Evolutionary conservation across 306 rosid species (phyloP).

Genomic region (Abrus precatorius): DNA sequence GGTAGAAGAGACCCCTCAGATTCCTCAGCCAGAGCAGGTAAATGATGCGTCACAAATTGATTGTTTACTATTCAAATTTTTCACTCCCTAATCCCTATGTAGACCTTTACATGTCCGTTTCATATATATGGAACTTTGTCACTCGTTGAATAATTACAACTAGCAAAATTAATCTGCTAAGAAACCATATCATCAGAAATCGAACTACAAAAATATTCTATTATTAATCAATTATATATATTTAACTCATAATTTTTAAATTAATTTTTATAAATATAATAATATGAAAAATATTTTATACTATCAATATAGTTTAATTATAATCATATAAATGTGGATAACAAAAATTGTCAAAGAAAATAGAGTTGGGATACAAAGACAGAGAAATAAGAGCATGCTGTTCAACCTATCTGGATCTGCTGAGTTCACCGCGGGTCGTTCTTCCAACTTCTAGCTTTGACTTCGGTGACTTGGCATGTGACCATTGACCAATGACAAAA

Average conservation of each 20-base stretch:
- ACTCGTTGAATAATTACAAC: no score
- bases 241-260: no score
- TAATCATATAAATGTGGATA: no score
- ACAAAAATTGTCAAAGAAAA: background rate
- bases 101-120: background rate
- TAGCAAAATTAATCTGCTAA: no score
- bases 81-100: background rate
- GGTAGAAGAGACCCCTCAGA: background rate
- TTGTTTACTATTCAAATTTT: background rate
- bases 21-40: background rate
- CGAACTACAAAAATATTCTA: no score
- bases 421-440: background rate
- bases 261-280: no score
- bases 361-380: background rate
- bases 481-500: background rate
- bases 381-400: background rate
- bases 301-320: no score
- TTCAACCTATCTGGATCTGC: background rate
- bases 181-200: no score
- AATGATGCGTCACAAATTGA: conserved; percentile 21
- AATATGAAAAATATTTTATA: no score
- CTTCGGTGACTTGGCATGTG: conserved; percentile 44
- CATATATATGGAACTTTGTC: background rate
- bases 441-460: conserved; percentile 15
- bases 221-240: no score